Percentiles rank a stretch among this genome's conserved stretches.
Evolutionary conservation across 805 yeast species (phyloP).

Genomic region (Suhomyces faveliae): DNA sequence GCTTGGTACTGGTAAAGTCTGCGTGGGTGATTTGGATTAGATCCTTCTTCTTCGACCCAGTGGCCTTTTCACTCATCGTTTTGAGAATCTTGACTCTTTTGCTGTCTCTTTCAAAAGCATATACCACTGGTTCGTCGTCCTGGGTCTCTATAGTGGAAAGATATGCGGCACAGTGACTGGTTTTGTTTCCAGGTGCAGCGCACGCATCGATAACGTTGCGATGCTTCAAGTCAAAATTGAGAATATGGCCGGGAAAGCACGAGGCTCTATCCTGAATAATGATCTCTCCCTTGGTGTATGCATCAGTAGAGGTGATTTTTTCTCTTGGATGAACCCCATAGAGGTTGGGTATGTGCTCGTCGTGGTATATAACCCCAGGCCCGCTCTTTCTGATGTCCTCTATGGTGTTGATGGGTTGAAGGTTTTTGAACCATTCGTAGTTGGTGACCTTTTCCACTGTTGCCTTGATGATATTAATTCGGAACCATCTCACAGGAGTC

Average conservation of each 20-base stretch:
- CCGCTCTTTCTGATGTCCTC: conserved; percentile 36
- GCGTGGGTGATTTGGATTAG: conserved; percentile 53
- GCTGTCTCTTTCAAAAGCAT: conserved; percentile 86
- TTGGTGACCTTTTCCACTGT: conserved; percentile 38
- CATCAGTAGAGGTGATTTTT: conserved; percentile 61
- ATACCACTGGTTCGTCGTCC: conserved; percentile 40
- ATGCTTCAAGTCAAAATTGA: conserved; percentile 51
- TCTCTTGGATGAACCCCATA: conserved; percentile 82
- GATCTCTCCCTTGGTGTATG: conserved; percentile 71
- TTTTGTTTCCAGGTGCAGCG: conserved; percentile 98
- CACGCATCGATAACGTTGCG: conserved; percentile 87
- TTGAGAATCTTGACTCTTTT: conserved; percentile 66
- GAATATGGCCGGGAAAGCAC: conserved; percentile 89
- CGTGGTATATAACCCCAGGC: conserved; percentile 66
- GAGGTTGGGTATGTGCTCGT: conserved; percentile 68
- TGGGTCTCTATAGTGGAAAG: conserved; percentile 27
- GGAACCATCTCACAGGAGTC: conserved; percentile 79
- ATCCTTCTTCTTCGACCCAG: conserved; percentile 24
- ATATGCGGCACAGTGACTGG: conserved; percentile 83
- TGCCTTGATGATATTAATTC: conserved; percentile 65
- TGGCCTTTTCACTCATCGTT: conserved; percentile 77
- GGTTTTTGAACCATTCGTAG: conserved; percentile 35
- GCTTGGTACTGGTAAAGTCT: conserved; percentile 64
- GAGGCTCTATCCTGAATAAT: conserved; percentile 96
- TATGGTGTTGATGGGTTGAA: conserved; percentile 47